Conservation (phyloP, 768 basidiomycete genomes). For the Leccinum obscurum region DNA sequence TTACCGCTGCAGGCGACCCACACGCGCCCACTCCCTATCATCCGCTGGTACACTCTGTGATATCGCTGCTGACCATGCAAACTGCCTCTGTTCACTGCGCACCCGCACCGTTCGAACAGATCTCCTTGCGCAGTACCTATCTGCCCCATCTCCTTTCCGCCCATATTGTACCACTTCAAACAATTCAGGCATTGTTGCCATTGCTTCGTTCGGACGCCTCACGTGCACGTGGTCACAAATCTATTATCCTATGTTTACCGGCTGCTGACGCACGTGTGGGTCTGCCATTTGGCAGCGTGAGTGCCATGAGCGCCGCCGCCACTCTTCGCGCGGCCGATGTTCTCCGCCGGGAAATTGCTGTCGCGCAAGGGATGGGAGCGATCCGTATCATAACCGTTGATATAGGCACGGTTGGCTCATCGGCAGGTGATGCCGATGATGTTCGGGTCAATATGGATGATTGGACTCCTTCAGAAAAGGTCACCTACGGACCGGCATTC, state of each 20-base stretch:
- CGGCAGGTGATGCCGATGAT: constrained; percentile 31
- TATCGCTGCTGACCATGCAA: constrained; percentile 70
- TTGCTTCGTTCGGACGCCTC: constrained; percentile 69
- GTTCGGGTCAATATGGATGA: constrained; percentile 56
- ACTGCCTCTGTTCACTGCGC: constrained; percentile 35
- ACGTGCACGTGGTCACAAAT: constrained; percentile 41
- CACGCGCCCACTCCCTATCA: constrained; percentile 63
- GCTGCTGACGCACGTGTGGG: constrained; percentile 72
- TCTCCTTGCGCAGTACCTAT: constrained; percentile 62
- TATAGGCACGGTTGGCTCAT: constrained; percentile 55
- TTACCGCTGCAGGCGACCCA: constrained; percentile 78
- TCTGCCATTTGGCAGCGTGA: constrained; percentile 61
- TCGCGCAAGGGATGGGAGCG: constrained; percentile 60
- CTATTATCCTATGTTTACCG: constrained; percentile 74
- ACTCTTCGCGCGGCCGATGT: constrained; percentile 73
- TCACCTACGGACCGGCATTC: constrained; percentile 73
- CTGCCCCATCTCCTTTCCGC: constrained; percentile 71
- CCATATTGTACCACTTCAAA: constrained; percentile 74
- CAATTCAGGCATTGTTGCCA: constrained; percentile 75
- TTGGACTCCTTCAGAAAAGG: constrained; percentile 75
- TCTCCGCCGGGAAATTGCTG: constrained; percentile 70
- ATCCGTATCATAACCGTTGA: constrained; percentile 64
- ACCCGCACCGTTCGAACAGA: constrained; percentile 67
- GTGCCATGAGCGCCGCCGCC: constrained; percentile 75
- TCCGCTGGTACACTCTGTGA: constrained; percentile 73